Base-by-base conservation (phyloP, 169 alveolate genomes). In the Eimeria praecox region DNA sequence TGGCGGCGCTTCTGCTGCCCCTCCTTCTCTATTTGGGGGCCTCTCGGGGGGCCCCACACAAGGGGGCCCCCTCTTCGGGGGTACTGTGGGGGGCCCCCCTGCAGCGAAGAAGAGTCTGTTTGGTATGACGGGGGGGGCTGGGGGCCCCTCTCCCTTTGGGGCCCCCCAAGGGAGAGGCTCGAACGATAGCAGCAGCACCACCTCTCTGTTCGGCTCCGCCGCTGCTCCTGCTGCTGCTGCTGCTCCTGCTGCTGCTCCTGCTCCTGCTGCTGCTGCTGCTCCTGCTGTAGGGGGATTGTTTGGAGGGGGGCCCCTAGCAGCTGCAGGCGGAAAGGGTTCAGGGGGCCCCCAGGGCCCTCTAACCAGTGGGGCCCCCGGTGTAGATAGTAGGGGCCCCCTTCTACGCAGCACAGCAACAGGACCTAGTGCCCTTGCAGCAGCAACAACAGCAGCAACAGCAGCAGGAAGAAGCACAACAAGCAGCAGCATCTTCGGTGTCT, bases 321-420 rank as follows among this genome's bases (percentile, higher is more conserved):
- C 33, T 35, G 49, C 62, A 35, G 49, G 27, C 4, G 33, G 64
- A 78, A 38, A 46, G 42, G 35, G 38, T 18, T 18, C n/a, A 40
- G 85, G 85, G 85, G 40, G 85, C 85, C 85, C 85, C 18, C 46
- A 30, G 49, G 85, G 54, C 85, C 40, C 85, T 9, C 52, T 10
- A 6, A 30, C 52, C 46, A 35, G 85, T 8, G 89, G 62, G 89
- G 90, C 71, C 3, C 46, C 73, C 69, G 12, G 9, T 3, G 33
- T 24, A 6, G 90, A 44, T 33, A 0, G 27, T 3, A 52, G 69
- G 90, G 71, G 90, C 46, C 87, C 64, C 54, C 27, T 24, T 5
- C 59, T 18, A 20, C 42, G 92, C 77, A 35, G n/a, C 30, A 5
- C 54, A 9, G 82, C 52, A n/a, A 80, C 38, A 22, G 82, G 9